Evolutionary conservation across 352 stramenopile genomes (phyloP), one percentile per base, ranked within the genome.

Genomic region (Globisporangium cystogenes): DNA sequence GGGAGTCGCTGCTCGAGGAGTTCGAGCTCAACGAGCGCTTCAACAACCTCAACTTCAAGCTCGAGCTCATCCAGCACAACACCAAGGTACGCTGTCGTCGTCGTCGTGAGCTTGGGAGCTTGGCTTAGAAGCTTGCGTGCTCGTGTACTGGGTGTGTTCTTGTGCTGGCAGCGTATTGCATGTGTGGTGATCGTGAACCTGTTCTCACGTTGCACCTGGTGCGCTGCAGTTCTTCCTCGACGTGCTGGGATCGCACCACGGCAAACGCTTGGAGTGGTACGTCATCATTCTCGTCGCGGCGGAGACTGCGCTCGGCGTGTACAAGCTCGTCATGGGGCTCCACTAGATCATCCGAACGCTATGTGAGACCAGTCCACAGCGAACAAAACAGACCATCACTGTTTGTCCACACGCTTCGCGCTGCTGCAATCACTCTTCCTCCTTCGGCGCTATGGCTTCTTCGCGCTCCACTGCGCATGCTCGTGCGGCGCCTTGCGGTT

Each of bases 11-110:
- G 11, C 65, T 90, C 23, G 80, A 94, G 56, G 90, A 98, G 62
- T 98, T 98, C 58, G 93, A 98, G 73, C 93, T 98, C 46, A 87
- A 96, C 55, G 82, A 93, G 54, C 85, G 93, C 55, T 98, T 98
- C 66, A 89, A 98, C 66, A 96, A 98, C 53, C 87, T 99, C 55
- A 96, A 99, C 71, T 98, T 97, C 57, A 98, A 98, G 68, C 77
- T 98, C 20, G 93, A 98, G 67, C 70, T 98, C 36, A 98, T 98
- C 60, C 93, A 98, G 66, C 86, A 98, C 70, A 99, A 99, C 78
- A 97, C 95, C 42, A 98, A 98, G 77, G 82, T 92, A 70, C 23
- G 66, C 16, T 18, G 16, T 20, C 16, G 15, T 20, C 14, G 1
- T 23, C 15, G 40, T n/a, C 27, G 27, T 31, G 27, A 5, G 1